Evolutionary conservation across 768 basidiomycete genomes (phyloP).

Genomic region (Kwoniella mangroviensis): DNA sequence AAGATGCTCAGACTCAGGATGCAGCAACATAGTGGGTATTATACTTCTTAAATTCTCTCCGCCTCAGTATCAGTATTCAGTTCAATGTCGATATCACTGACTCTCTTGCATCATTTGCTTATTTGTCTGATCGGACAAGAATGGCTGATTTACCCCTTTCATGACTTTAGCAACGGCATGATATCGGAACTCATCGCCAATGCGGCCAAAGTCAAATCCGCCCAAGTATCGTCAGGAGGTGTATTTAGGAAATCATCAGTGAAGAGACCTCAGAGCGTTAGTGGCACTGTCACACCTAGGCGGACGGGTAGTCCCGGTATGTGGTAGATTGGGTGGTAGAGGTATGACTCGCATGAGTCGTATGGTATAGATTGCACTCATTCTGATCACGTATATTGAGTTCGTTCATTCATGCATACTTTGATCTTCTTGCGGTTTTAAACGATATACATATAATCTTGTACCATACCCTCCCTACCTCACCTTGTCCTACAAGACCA

Average conservation of each 20-base stretch:
- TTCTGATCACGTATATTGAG: too few relatives aligned
- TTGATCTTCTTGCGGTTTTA: too few relatives aligned
- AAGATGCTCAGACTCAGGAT: slow-evolving; percentile 53
- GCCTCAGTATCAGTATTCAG: too few relatives aligned
- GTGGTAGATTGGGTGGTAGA: too few relatives aligned
- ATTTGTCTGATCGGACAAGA: neutral
- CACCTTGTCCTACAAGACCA: too few relatives aligned
- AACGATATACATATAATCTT: too few relatives aligned
- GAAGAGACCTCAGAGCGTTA: slow-evolving; percentile 34
- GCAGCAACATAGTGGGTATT: slow-evolving; percentile 51
- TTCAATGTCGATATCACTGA: too few relatives aligned
- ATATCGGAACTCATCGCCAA: slow-evolving; percentile 92
- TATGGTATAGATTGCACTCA: too few relatives aligned
- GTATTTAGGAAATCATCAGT: slow-evolving; percentile 47
- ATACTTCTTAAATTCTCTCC: neutral
- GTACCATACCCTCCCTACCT: too few relatives aligned
- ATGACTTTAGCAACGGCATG: slow-evolving; percentile 77
- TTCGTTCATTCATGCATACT: too few relatives aligned
- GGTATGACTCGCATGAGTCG: too few relatives aligned
- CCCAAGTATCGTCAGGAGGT: slow-evolving; percentile 44
- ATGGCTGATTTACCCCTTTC: slow-evolving; percentile 1
- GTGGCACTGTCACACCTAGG: slow-evolving; percentile 39
- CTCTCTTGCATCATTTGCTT: too few relatives aligned
- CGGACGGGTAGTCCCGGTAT: slow-evolving; percentile 45
- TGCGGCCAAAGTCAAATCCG: slow-evolving; percentile 63